These are phyloP conservation scores for Rhodosporidiobolus sp. DNA, from an alignment of 768 basidiomycete genomes.

Conservation along the genomic window DNA sequence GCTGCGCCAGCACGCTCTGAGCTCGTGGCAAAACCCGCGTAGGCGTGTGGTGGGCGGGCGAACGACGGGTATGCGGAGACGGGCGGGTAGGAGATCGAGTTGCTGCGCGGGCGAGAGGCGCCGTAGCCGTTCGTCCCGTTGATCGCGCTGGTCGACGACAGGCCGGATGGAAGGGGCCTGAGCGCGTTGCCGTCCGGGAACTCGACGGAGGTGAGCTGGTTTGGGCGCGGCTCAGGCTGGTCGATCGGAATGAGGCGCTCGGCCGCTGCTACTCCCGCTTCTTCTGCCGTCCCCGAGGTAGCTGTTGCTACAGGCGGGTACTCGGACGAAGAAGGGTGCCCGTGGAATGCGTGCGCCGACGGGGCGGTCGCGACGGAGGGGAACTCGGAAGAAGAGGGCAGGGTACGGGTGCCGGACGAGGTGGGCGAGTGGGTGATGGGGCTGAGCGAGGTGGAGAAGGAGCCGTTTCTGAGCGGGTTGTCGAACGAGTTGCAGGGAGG, in stretches of 20 bases:
- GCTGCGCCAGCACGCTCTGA: slow-evolving; percentile 16
- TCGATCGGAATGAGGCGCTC: not conserved
- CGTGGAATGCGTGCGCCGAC: too few relatives aligned
- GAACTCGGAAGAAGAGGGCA: not conserved
- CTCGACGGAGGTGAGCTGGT: not conserved
- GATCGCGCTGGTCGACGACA: not conserved
- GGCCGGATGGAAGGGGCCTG: slow-evolving; percentile 3
- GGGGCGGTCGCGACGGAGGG: not conserved
- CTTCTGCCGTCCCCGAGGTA: not conserved
- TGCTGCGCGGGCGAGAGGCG: not conserved
- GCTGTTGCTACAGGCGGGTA: not conserved
- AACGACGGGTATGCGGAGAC: not conserved
- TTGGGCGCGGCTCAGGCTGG: not conserved
- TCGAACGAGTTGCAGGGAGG: not conserved
- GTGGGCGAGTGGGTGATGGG: not conserved
- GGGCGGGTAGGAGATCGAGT: slow-evolving; percentile 1
- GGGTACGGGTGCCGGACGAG: not conserved
- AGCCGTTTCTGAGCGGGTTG: not conserved
- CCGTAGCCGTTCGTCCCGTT: not conserved
- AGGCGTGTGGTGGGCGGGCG: not conserved
- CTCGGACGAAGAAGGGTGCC: not conserved
- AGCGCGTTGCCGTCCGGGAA: slow-evolving; percentile 23
- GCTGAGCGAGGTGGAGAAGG: not conserved
- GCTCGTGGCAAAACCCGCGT: slow-evolving; percentile 19
- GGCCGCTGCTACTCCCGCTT: not conserved